Percentiles rank a stretch among this genome's conserved stretches.
Conservation (phyloP, 305 asterid species). For the Fraxinus paxiana region DNA sequence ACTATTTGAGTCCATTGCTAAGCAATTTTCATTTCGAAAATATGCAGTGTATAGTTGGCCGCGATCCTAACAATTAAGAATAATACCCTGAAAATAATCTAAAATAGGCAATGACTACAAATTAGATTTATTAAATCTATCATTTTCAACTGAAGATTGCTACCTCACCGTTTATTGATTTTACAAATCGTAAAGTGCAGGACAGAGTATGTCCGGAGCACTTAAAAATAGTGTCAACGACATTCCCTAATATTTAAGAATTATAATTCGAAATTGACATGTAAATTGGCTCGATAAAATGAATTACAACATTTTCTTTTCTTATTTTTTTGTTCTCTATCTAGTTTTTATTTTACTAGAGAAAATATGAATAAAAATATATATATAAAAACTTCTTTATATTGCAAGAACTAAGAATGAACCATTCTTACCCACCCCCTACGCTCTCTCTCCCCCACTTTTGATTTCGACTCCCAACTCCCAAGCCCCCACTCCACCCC, state of each 20-base stretch:
- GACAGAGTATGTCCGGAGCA: background rate
- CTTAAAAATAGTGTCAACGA: background rate
- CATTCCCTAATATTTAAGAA: background rate
- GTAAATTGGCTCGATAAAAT: no score
- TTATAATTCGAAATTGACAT: background rate
- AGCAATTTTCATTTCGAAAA: no score
- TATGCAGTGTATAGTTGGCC: no score
- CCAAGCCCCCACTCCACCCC: constrained; percentile 8
- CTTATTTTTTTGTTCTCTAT: no score
- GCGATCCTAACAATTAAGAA: no score
- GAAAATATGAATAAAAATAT: no score
- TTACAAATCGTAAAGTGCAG: no score
- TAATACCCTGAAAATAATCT: background rate
- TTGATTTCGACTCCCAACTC: constrained; percentile 44
- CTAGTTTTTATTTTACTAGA: no score
- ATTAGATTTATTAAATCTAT: no score
- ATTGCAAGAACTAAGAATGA: no score
- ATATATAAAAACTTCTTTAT: no score
- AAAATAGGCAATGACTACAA: background rate
- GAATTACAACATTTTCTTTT: background rate
- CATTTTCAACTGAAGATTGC: background rate
- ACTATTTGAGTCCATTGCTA: no score
- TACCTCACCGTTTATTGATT: background rate
- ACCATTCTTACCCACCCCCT: background rate
- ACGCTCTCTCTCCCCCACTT: constrained; percentile 6